Percentiles rank a stretch among this genome's conserved stretches.
Conservation (phyloP, 345 rosid genomes). For the Eucalyptus cloeziana region DNA sequence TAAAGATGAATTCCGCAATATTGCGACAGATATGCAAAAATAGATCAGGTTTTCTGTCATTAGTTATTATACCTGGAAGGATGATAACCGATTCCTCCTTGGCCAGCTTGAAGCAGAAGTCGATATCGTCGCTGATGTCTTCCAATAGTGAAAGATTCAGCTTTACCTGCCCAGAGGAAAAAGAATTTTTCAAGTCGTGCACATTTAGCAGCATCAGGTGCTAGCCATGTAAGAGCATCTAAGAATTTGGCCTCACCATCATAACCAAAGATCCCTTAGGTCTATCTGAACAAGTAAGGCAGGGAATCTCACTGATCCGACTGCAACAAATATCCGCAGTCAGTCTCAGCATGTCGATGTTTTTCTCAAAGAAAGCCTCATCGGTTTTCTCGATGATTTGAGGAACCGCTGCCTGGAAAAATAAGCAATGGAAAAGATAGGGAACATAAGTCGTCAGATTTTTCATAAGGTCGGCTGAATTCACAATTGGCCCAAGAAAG, state of each 20-base stretch:
- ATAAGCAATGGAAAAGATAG: neutral
- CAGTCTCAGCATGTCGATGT: slow-evolving; percentile 43
- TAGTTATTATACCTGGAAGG: slow-evolving; percentile 63
- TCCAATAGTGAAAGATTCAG: slow-evolving; percentile 43
- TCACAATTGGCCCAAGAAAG: neutral
- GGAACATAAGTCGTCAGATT: neutral
- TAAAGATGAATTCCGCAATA: neutral
- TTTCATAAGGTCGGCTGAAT: neutral
- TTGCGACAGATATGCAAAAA: neutral
- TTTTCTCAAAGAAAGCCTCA: slow-evolving; percentile 54
- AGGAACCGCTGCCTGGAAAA: slow-evolving; percentile 67
- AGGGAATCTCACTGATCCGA: slow-evolving; percentile 60
- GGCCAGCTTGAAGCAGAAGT: slow-evolving; percentile 86
- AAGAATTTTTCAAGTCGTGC: neutral
- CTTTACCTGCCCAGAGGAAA: slow-evolving; percentile 33
- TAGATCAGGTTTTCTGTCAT: neutral
- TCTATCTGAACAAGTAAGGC: slow-evolving; percentile 48
- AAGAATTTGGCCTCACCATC: slow-evolving; percentile 40
- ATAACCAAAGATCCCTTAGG: slow-evolving; percentile 96
- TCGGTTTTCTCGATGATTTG: slow-evolving; percentile 53
- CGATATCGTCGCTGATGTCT: slow-evolving; percentile 71
- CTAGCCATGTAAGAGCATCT: neutral
- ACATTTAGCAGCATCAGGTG: neutral
- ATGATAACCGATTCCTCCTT: slow-evolving; percentile 88
- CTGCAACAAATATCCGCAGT: slow-evolving; percentile 49